Conservation (phyloP, 345 rosid genomes). For the Erysimum cheiranthoides region DNA sequence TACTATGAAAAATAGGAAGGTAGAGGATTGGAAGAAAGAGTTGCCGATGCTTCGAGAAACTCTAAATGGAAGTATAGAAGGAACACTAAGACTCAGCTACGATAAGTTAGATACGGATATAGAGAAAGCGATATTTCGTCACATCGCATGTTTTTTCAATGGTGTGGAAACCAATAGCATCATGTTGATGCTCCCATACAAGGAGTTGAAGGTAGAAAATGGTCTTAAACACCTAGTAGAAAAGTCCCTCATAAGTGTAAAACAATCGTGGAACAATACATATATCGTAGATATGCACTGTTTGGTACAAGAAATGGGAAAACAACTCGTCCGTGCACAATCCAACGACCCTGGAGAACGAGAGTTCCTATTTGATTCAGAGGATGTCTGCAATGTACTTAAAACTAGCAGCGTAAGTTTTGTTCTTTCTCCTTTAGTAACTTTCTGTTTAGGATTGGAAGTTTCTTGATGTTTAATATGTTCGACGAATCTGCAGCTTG, state of each 20-base stretch:
- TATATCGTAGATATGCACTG: slow-evolving; percentile 4
- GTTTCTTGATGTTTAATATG: too few relatives aligned
- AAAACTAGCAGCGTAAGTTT: neutral
- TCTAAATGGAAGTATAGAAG: neutral
- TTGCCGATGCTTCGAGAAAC: too few relatives aligned
- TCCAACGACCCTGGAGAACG: neutral
- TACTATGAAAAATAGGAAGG: too few relatives aligned
- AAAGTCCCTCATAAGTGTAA: too few relatives aligned
- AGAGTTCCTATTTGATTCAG: neutral
- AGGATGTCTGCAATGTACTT: neutral
- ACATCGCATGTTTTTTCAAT: neutral
- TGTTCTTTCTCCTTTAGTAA: neutral
- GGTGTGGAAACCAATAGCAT: neutral
- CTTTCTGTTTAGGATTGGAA: too few relatives aligned
- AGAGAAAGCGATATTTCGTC: neutral
- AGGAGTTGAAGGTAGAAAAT: too few relatives aligned
- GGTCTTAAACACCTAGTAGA: too few relatives aligned
- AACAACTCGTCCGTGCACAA: neutral
- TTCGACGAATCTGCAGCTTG: too few relatives aligned
- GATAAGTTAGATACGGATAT: neutral
- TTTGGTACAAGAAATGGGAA: slow-evolving; percentile 4
- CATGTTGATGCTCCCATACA: too few relatives aligned
- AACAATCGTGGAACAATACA: too few relatives aligned
- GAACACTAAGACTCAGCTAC: neutral
- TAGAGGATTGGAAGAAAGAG: too few relatives aligned